Evolutionary conservation across 768 basidiomycete species (phyloP).

Genomic region (Macrolepiota fuliginosa): DNA sequence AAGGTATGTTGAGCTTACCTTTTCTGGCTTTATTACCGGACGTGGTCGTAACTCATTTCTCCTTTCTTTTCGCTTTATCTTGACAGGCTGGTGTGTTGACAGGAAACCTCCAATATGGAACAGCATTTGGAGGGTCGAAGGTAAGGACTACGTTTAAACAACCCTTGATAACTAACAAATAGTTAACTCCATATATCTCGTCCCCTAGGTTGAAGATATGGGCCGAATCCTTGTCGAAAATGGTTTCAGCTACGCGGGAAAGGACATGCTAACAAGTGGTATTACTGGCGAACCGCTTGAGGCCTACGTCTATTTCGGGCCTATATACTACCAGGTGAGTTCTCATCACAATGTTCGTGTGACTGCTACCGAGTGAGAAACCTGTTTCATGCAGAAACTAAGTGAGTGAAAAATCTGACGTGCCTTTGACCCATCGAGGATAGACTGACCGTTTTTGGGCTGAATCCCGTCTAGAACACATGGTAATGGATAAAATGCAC

Average conservation of each 20-base stretch:
- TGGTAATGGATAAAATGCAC: constrained; percentile 99
- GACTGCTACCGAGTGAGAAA: constrained; percentile 11
- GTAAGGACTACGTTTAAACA: constrained; percentile 33
- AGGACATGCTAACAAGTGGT: constrained; percentile 97
- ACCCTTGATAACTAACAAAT: constrained; percentile 8
- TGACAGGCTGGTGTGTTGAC: constrained; percentile 83
- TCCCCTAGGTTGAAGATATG: constrained; percentile 89
- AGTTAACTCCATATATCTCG: constrained; percentile 6
- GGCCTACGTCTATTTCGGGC: constrained; percentile 98
- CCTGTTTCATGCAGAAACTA: constrained; percentile 64
- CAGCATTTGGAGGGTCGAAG: constrained; percentile 98
- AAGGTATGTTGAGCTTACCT: constrained; percentile 52
- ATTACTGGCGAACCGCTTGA: constrained; percentile 97
- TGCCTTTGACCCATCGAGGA: neutral
- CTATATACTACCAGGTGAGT: constrained; percentile 93
- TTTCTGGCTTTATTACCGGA: constrained; percentile 12
- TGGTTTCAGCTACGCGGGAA: constrained; percentile 97
- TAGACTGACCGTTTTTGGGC: constrained; percentile 1
- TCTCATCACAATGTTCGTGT: neutral
- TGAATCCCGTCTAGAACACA: constrained; percentile 65
- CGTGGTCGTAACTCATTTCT: constrained; percentile 5
- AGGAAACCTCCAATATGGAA: constrained; percentile 91
- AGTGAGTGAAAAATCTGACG: constrained; percentile 54
- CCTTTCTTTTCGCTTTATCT: constrained; percentile 6
- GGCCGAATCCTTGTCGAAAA: constrained; percentile 91